These are phyloP conservation scores for Fusarium temperatum DNA, from an alignment of 2,329 filamentous ascomycete species.

Conservation along the genomic window DNA sequence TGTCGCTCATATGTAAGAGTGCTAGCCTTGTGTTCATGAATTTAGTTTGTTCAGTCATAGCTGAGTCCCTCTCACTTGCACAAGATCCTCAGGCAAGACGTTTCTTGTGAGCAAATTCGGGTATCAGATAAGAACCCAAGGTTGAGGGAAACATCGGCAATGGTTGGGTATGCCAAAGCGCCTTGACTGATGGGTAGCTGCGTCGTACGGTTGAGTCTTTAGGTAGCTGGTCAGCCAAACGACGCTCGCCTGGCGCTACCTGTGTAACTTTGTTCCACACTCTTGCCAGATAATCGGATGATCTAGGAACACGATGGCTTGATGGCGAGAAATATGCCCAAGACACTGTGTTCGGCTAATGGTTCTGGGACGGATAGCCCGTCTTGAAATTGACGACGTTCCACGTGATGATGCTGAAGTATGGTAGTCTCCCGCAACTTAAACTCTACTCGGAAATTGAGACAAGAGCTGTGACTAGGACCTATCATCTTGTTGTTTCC, in stretches of 20 bases:
- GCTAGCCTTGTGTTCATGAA: background rate
- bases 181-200: conserved; percentile 4
- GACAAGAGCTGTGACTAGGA: background rate
- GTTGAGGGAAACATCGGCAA: background rate
- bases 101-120: background rate
- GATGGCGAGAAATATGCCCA: background rate
- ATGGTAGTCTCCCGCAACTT: background rate
- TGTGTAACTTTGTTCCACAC: conserved; percentile 30
- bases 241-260: conserved; percentile 22
- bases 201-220: conserved; percentile 17
- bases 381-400: conserved; percentile 3
- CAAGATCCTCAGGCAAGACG: conserved; percentile 2
- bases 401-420: conserved; percentile 7
- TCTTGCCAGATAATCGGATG: conserved; percentile 19
- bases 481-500: background rate
- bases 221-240: conserved; percentile 10
- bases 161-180: conserved; percentile 1
- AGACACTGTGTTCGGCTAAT: conserved; percentile 18
- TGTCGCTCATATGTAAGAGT: background rate
- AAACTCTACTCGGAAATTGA: conserved; percentile 2
- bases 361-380: background rate
- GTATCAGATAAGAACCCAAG: background rate
- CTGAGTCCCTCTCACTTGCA: background rate
- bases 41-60: background rate
- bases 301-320: background rate